These are phyloP conservation scores for Lindgomyces ingoldianus DNA, from an alignment of 495 filamentous ascomycete genomes.

Conservation along the genomic window DNA sequence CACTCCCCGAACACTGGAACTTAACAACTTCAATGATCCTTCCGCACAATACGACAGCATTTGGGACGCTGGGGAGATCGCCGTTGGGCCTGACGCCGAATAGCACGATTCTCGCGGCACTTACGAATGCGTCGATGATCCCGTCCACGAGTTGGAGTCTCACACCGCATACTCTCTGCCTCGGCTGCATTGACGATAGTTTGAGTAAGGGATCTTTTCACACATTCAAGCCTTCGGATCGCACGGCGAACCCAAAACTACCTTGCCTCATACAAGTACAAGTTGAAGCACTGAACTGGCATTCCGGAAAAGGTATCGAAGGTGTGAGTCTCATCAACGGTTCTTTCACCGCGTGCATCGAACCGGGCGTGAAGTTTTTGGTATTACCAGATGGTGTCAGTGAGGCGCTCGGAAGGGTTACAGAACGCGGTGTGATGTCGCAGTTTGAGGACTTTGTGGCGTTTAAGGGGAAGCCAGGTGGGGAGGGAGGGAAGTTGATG, in stretches of 20 bases:
- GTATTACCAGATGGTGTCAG: constrained; percentile 3
- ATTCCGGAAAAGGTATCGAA: not conserved
- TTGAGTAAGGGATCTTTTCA: not conserved
- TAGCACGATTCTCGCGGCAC: not conserved
- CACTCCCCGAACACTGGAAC: not conserved
- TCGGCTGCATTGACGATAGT: not conserved
- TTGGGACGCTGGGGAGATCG: not conserved
- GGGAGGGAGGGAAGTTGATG: not conserved
- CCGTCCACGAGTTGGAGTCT: constrained; percentile 12
- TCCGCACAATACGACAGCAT: not conserved
- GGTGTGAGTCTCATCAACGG: constrained; percentile 2
- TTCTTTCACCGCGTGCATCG: constrained; percentile 11
- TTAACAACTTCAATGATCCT: not conserved
- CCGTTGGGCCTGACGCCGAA: constrained; percentile 11
- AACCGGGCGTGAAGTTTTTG: constrained; percentile 7
- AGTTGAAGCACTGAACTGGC: constrained; percentile 16
- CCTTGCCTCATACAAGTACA: constrained; percentile 8
- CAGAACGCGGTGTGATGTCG: not conserved
- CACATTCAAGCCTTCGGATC: constrained; percentile 11
- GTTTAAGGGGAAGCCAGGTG: constrained; percentile 1
- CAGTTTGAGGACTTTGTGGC: constrained; percentile 8
- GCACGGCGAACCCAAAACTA: not conserved
- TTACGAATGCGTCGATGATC: not conserved
- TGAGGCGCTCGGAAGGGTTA: not conserved
- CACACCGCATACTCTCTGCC: not conserved